These are phyloP conservation scores for Malus hybrid DNA, from an alignment of 331 rosid genomes.

Conservation along the genomic window DNA sequence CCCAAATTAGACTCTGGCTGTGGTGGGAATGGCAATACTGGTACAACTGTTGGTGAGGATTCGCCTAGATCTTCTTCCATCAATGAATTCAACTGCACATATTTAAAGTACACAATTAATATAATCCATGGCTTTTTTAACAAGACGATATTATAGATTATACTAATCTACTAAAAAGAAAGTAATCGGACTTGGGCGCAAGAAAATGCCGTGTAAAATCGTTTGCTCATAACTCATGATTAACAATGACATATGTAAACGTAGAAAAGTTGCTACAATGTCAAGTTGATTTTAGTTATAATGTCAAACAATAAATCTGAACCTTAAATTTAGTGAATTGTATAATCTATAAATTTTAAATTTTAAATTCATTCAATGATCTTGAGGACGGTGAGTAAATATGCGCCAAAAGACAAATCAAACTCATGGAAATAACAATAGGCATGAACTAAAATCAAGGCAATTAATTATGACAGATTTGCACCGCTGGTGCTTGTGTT, in stretches of 20 bases:
- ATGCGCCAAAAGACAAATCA: not conserved
- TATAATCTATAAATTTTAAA: too few relatives aligned
- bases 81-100: constrained; percentile 44
- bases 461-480: not conserved
- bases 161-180: not conserved
- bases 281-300: not conserved
- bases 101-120: not conserved
- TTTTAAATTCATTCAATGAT: too few relatives aligned
- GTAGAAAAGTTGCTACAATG: not conserved
- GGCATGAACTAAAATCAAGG: not conserved
- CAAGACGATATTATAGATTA: not conserved
- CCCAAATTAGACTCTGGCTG: constrained; percentile 18
- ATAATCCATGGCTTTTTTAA: not conserved
- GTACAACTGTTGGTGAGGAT: constrained; percentile 10
- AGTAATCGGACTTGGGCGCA: not conserved
- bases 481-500: too few relatives aligned
- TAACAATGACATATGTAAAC: not conserved
- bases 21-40: constrained; percentile 9
- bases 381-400: too few relatives aligned
- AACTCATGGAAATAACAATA: not conserved
- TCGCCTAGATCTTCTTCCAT: constrained; percentile 40
- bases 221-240: not conserved
- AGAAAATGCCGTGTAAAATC: not conserved
- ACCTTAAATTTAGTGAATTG: too few relatives aligned
- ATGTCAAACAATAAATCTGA: not conserved